Conservation (phyloP, 139 green algal genomes). For the Choricystis sp. region DNA sequence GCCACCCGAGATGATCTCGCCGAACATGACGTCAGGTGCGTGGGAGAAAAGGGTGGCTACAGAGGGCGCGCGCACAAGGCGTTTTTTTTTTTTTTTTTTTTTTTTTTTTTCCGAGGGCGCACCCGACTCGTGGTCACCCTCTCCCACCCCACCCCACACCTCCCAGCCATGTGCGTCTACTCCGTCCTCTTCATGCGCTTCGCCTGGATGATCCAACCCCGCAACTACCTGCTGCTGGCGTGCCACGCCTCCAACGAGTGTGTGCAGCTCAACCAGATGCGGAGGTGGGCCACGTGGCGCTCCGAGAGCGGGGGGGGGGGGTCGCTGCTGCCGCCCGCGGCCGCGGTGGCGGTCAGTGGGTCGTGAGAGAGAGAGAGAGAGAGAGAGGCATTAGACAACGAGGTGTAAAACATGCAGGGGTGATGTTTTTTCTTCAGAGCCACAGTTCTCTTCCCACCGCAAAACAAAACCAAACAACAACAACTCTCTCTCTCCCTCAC, state of each 20-base stretch:
- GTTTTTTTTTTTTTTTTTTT: background rate
- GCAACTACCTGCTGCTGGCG: conserved; percentile 61
- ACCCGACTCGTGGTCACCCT: background rate
- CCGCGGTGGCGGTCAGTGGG: background rate
- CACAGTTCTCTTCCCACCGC: no score
- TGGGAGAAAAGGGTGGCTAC: no score
- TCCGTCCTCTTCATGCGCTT: conserved; percentile 69
- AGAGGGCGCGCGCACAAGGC: no score
- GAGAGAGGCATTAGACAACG: no score
- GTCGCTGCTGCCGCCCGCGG: background rate
- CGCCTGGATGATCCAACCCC: conserved; percentile 49
- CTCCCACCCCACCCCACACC: background rate
- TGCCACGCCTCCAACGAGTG: conserved; percentile 57
- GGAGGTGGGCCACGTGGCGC: conserved; percentile 18
- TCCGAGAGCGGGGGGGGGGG: no score
- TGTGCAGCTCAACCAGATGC: conserved; percentile 50
- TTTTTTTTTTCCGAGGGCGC: conserved; percentile 4
- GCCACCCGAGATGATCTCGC: conserved; percentile 38
- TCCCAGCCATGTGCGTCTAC: conserved; percentile 50
- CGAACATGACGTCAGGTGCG: conserved; percentile 50
- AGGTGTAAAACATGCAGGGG: no score
- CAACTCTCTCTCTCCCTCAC: no score
- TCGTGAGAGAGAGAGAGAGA: background rate
- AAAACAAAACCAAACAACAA: no score
- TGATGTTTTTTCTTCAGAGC: no score